Conservation (phyloP, 352 stramenopile species). For the Globisporangium spinosum region DNA sequence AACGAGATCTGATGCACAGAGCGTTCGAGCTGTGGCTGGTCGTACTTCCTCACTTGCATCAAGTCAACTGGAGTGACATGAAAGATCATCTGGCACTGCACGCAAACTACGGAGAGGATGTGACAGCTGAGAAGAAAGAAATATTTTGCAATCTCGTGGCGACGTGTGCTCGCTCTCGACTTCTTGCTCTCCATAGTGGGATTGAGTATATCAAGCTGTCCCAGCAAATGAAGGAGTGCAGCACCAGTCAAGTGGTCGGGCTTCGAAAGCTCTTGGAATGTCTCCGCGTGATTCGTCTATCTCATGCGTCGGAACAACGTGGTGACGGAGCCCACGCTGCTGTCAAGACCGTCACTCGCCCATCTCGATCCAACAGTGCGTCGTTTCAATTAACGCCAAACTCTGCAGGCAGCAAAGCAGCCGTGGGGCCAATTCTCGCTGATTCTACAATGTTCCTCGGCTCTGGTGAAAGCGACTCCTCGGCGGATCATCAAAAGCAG, state of each 20-base stretch:
- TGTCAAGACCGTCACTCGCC: not conserved
- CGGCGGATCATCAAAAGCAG: not conserved
- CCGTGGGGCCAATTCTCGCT: conserved; percentile 13
- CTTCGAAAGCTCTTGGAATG: conserved; percentile 30
- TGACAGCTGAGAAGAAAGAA: conserved; percentile 47
- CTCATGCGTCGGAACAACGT: not conserved
- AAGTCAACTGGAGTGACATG: conserved; percentile 61
- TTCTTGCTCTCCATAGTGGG: conserved; percentile 42
- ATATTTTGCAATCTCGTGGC: conserved; percentile 62
- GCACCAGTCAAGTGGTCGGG: conserved; percentile 20
- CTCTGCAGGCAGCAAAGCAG: conserved; percentile 2
- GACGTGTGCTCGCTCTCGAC: conserved; percentile 25
- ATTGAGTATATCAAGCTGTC: conserved; percentile 30
- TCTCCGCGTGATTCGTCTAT: conserved; percentile 28
- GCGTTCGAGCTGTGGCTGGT: conserved; percentile 62
- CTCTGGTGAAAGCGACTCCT: conserved; percentile 4
- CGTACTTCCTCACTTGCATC: conserved; percentile 45
- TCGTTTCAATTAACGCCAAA: conserved; percentile 5
- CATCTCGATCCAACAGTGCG: conserved; percentile 11
- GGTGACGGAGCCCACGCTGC: not conserved
- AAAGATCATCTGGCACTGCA: conserved; percentile 44
- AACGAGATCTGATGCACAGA: conserved; percentile 38
- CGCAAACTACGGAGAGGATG: conserved; percentile 40
- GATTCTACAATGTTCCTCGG: conserved; percentile 34
- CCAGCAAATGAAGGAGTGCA: conserved; percentile 28